A percentile compares a stretch with the other conserved stretches of the same genome.
Conservation (phyloP, 2,329 filamentous ascomycete genomes). For the Xylariaceae sp. region DNA sequence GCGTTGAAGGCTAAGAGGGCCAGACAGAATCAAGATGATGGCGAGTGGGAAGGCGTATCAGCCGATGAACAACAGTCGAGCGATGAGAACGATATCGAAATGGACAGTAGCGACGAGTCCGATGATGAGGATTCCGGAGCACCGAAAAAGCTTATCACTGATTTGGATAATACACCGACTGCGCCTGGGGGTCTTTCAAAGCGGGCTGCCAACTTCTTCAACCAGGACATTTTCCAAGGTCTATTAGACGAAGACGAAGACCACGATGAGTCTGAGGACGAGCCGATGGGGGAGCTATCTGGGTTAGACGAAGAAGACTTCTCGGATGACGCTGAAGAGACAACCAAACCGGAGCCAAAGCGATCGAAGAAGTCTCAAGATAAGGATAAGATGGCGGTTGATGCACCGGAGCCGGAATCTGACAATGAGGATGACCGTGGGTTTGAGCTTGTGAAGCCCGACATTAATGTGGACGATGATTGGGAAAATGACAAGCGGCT, state of each 20-base stretch:
- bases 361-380: constrained; percentile 21
- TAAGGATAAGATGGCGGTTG: constrained; percentile 12
- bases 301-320: constrained; percentile 14
- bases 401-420: constrained; percentile 18
- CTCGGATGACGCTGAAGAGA: constrained; percentile 26
- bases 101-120: constrained; percentile 59
- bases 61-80: constrained; percentile 55
- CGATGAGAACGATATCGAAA: constrained; percentile 53
- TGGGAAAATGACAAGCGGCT: constrained; percentile 65
- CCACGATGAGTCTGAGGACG: constrained; percentile 24
- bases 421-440: constrained; percentile 38
- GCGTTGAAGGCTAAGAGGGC: constrained; percentile 90
- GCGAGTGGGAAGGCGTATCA: constrained; percentile 90
- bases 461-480: constrained; percentile 37
- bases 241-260: constrained; percentile 57
- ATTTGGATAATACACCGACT: constrained; percentile 51
- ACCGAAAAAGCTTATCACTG: constrained; percentile 54
- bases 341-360: constrained; percentile 2
- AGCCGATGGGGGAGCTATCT: too few species aligned
- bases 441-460: constrained; percentile 58
- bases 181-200: constrained; percentile 66
- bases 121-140: constrained; percentile 47
- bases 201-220: constrained; percentile 84
- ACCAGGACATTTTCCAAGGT: constrained; percentile 88
- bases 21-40: constrained; percentile 74